phyloP scores from a whole-genome alignment of 352 stramenopile species.

The Globisporangium spiculum region DNA sequence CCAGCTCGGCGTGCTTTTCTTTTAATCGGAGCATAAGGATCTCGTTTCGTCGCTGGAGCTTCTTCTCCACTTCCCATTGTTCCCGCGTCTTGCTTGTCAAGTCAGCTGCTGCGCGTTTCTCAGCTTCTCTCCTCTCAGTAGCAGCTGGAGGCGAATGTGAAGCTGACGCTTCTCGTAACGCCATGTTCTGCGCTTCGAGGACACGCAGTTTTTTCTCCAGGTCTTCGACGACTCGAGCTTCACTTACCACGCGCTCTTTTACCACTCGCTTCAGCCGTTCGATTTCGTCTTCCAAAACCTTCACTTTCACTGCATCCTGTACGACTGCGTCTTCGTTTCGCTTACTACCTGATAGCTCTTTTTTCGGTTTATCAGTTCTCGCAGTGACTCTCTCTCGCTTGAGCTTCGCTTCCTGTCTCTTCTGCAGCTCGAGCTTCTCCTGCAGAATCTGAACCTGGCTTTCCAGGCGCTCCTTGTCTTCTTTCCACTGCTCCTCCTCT shows the following conservation, averaged over 20 bases:
- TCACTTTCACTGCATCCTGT: background rate
- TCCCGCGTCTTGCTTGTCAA: conserved; percentile 18
- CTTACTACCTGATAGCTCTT: conserved; percentile 13
- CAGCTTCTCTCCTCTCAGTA: background rate
- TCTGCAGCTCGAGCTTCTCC: conserved; percentile 51
- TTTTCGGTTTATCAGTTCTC: conserved; percentile 16
- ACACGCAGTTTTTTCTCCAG: conserved; percentile 72
- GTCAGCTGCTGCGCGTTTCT: background rate
- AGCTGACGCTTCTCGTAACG: conserved; percentile 47
- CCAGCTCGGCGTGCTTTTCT: conserved; percentile 57
- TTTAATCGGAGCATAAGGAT: conserved; percentile 62
- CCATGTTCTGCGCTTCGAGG: conserved; percentile 77
- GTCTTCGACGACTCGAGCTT: conserved; percentile 46
- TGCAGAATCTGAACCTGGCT: conserved; percentile 60
- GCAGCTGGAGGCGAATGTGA: background rate
- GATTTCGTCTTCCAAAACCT: conserved; percentile 39
- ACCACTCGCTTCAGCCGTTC: conserved; percentile 51
- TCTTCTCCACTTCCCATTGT: conserved; percentile 65
- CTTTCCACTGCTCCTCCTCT: conserved; percentile 35
- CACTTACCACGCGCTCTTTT: conserved; percentile 53
- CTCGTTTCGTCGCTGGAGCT: conserved; percentile 66
- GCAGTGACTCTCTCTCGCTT: conserved; percentile 10
- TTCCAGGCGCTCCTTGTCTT: conserved; percentile 51
- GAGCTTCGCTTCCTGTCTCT: conserved; percentile 25
- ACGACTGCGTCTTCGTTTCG: conserved; percentile 19